These are phyloP conservation scores for Lasiosphaeris hirsuta DNA, from an alignment of 495 filamentous ascomycete species.

Conservation along the genomic window DNA sequence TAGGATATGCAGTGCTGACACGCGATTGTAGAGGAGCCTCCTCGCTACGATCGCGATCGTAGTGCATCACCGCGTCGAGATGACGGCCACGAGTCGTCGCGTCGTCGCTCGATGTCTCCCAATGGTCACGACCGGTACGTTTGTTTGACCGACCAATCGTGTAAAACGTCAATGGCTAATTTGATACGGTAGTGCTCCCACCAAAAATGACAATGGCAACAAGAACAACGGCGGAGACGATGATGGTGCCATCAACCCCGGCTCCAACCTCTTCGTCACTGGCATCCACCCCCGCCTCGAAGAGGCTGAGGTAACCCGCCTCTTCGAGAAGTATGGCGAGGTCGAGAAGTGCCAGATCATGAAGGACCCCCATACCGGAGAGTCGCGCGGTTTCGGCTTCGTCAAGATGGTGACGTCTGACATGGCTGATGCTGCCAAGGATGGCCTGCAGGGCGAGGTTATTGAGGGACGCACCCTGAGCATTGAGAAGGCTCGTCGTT, in stretches of 20 bases:
- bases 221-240: constrained; percentile 77
- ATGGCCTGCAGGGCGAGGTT: constrained; percentile 89
- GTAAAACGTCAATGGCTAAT: constrained; percentile 4
- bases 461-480: constrained; percentile 94
- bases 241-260: constrained; percentile 80
- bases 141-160: not conserved
- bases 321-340: constrained; percentile 97
- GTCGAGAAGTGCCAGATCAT: constrained; percentile 99
- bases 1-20: constrained; percentile 12
- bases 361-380: constrained; percentile 95
- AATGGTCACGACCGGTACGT: constrained; percentile 70
- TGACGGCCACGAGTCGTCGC: constrained; percentile 60
- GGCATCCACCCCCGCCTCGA: constrained; percentile 93
- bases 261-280: constrained; percentile 98
- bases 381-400: constrained; percentile 98
- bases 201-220: constrained; percentile 36
- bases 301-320: constrained; percentile 84
- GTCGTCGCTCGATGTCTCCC: constrained; percentile 75
- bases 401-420: constrained; percentile 97
- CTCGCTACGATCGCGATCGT: constrained; percentile 75
- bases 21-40: constrained; percentile 58
- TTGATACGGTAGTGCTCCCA: constrained; percentile 20
- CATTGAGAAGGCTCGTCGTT: constrained; percentile 97
- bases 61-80: constrained; percentile 89
- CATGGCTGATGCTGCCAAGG: constrained; percentile 93